A percentile compares a stretch with the other conserved stretches of the same genome.
phyloP scores from a whole-genome alignment of 768 basidiomycete species.

The Pleurotus salmoneostramineus region DNA sequence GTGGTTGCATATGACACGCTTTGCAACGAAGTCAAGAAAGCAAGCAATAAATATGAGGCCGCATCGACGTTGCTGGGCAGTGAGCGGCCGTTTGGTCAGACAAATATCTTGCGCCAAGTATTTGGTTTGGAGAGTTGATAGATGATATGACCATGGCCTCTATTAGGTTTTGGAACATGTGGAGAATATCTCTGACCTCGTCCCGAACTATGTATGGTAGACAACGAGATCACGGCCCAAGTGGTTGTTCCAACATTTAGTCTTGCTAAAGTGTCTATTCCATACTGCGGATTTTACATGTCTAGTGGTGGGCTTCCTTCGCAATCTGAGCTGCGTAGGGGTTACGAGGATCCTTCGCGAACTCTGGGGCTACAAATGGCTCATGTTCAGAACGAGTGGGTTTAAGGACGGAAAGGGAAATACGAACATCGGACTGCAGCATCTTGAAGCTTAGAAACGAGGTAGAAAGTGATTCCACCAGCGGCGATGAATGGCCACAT shows the following conservation, averaged over 20 bases:
- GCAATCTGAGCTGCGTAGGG: constrained; percentile 79
- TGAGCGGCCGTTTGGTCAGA: constrained; percentile 80
- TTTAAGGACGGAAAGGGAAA: background rate
- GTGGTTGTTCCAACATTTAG: too few species aligned
- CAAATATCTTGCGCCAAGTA: constrained; percentile 70
- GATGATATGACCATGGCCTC: constrained; percentile 11
- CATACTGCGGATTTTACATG: constrained; percentile 1
- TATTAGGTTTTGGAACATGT: too few species aligned
- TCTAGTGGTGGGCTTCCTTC: constrained; percentile 37
- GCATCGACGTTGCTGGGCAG: constrained; percentile 79
- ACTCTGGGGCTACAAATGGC: constrained; percentile 48
- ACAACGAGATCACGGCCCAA: too few species aligned
- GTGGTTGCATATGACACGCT: constrained; percentile 67
- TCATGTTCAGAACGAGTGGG: background rate
- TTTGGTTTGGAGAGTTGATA: constrained; percentile 57
- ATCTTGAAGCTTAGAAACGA: constrained; percentile 67
- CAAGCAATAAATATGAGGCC: constrained; percentile 88
- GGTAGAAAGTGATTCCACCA: constrained; percentile 59
- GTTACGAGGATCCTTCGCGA: constrained; percentile 75
- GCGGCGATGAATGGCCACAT: constrained; percentile 81
- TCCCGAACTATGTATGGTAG: too few species aligned
- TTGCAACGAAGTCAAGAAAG: constrained; percentile 72
- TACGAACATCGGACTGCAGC: constrained; percentile 67
- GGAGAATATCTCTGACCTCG: too few species aligned
- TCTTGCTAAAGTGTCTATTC: background rate